Evolutionary conservation across 805 yeast species (phyloP), one percentile per base, ranked within the genome.

Genomic region (Jamesozyma piceae): DNA sequence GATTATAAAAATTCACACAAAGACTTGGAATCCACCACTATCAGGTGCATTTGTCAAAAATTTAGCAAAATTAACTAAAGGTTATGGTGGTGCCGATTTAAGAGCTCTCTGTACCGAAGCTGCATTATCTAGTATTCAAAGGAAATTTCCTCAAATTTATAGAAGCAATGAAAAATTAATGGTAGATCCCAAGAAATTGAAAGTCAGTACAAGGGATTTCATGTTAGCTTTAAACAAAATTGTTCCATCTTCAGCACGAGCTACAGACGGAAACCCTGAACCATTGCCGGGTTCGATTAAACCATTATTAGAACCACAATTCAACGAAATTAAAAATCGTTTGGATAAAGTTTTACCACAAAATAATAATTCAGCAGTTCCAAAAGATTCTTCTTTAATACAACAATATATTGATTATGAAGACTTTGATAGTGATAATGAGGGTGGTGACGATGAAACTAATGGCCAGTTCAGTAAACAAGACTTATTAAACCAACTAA

Each of bases 61-160:
- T 42, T 69, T 92, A 29, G 90, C 97, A 0, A 70, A 71, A 18
- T 64, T 86, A 44, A 90, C 98, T 0, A 90, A 89, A 59, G 98
- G 98, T 0, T 92, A 85, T 57, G 98, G 98, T 37, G 98, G 98
- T 67, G 97, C 98, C 2, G 98, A 92, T 62, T 67, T 92, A 48
- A 69, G 96, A 43, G 95, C 97, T 0, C 67, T 92, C 26, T 88
- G 97, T 60, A 90, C 97, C 0, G 98, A 92, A 59, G 89, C 97
- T 26, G 97, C 97, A 0, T 69, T 92, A 48, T 80, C 82, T 54
- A 81, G 95, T 54, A 90, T 92, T 33, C 97, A 90, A 63, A 69
- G 97, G 49, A 76, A 81, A 37, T 90, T 82, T 52, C 99, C 99
- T 0, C 97, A 92, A 62, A 90, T 92, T 36, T 92, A 92, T 62